Conservation (phyloP, 306 rosid species). For the Vicia villosa region DNA sequence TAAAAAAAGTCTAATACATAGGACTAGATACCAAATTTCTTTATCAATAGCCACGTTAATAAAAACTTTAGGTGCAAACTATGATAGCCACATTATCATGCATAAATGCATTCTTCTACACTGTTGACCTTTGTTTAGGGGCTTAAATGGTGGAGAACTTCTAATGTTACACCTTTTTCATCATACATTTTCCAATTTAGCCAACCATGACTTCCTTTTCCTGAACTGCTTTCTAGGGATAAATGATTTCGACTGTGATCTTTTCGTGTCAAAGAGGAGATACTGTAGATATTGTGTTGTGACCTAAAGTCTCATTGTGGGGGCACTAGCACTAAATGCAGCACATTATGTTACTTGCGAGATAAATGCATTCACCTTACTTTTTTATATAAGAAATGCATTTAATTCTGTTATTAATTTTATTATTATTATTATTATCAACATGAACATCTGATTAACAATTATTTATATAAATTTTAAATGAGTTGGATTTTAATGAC, state of each 20-base stretch:
- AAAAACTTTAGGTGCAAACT: constrained; percentile 39
- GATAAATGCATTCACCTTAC: not conserved
- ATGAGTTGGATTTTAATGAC: too few relatives aligned
- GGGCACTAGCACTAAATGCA: constrained; percentile 43
- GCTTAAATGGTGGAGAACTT: constrained; percentile 35
- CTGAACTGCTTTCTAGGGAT: constrained; percentile 24
- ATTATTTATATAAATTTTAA: too few relatives aligned
- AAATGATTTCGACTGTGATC: constrained; percentile 41
- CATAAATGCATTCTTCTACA: constrained; percentile 15
- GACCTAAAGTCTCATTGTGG: constrained; percentile 45
- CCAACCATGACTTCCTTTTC: constrained; percentile 5
- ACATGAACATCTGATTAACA: too few relatives aligned
- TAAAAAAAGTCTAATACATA: constrained; percentile 30
- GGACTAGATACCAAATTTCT: constrained; percentile 26
- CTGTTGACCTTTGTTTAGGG: constrained; percentile 24
- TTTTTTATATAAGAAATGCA: too few relatives aligned
- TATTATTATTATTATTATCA: too few relatives aligned
- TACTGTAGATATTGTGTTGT: constrained; percentile 14
- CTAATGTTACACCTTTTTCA: constrained; percentile 30
- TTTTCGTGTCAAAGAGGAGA: constrained; percentile 31
- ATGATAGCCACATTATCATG: constrained; percentile 13
- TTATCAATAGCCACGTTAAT: constrained; percentile 35
- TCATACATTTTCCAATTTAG: constrained; percentile 27
- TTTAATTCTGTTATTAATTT: not conserved
- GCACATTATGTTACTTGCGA: not conserved